Conservation (phyloP, 2,329 filamentous ascomycete species). For the Chaetomium strumarium region DNA sequence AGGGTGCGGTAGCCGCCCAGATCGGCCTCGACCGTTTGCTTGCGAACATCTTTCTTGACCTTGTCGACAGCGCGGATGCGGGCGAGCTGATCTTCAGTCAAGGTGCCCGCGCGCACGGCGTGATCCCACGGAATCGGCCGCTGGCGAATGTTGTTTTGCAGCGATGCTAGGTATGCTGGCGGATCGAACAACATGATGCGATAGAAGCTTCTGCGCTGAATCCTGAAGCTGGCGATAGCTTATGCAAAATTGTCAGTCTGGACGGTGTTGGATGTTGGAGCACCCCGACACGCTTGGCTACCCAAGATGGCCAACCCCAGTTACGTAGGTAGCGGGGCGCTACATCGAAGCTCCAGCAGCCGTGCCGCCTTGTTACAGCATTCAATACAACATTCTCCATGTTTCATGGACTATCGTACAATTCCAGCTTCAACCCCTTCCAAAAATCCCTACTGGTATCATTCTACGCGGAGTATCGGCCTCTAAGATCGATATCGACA, state of each 20-base stretch:
- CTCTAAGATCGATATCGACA: too few relatives aligned
- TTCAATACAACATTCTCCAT: too few relatives aligned
- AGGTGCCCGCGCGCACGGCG: slow-evolving; percentile 84
- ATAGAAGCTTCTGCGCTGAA: not conserved
- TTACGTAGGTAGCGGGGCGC: slow-evolving; percentile 13
- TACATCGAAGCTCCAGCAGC: not conserved
- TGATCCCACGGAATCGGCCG: slow-evolving; percentile 97
- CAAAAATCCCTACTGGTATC: too few relatives aligned
- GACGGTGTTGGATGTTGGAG: slow-evolving; percentile 12
- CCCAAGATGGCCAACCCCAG: slow-evolving; percentile 17
- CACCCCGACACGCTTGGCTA: slow-evolving; percentile 7
- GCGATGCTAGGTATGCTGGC: slow-evolving; percentile 74
- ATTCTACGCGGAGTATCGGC: too few relatives aligned
- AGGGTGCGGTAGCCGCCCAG: slow-evolving; percentile 73
- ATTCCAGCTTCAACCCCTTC: too few relatives aligned
- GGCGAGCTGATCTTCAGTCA: slow-evolving; percentile 88
- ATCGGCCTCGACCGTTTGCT: slow-evolving; percentile 74
- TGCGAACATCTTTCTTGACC: slow-evolving; percentile 84
- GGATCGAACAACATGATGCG: slow-evolving; percentile 81
- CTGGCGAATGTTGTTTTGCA: slow-evolving; percentile 95
- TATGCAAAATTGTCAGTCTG: not conserved
- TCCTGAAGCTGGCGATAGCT: slow-evolving; percentile 1
- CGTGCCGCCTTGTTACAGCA: not conserved
- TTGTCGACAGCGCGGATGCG: slow-evolving; percentile 97
- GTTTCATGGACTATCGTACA: too few relatives aligned